phyloP scores from a whole-genome alignment of 2,329 filamentous ascomycete species.

The Rutstroemia sp. region DNA sequence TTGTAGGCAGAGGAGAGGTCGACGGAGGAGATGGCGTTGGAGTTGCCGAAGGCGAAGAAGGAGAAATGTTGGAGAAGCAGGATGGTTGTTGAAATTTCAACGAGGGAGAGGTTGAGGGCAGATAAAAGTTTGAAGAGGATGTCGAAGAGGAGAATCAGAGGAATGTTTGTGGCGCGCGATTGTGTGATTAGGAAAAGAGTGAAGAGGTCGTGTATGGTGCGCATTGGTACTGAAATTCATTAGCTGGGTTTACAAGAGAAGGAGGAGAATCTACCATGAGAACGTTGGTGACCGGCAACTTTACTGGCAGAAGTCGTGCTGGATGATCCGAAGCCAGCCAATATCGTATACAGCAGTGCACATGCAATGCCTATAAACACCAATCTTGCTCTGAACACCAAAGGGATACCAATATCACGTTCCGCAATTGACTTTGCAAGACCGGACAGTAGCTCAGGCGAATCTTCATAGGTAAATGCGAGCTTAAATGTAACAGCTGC shows the following conservation, averaged over 20 bases:
- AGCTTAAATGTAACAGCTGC: constrained; percentile 79
- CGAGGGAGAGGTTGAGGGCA: constrained; percentile 39
- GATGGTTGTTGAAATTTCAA: constrained; percentile 60
- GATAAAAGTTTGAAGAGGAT: constrained; percentile 49
- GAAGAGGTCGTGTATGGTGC: constrained; percentile 60
- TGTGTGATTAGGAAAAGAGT: constrained; percentile 81
- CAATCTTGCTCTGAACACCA: constrained; percentile 34
- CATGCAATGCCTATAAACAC: constrained; percentile 39
- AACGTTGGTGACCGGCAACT: constrained; percentile 7
- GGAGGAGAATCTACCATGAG: constrained; percentile 17
- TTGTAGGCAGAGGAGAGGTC: constrained; percentile 95
- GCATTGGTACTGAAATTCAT: constrained; percentile 19
- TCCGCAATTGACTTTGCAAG: constrained; percentile 29
- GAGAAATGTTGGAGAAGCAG: constrained; percentile 72
- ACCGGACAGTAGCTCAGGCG: constrained; percentile 66
- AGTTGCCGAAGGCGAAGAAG: constrained; percentile 87
- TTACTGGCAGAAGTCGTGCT: constrained; percentile 20
- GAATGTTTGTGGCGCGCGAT: constrained; percentile 76
- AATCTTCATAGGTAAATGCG: constrained; percentile 78
- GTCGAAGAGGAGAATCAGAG: constrained; percentile 71
- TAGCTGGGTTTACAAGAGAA: background rate
- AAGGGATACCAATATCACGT: constrained; percentile 18
- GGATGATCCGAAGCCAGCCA: constrained; percentile 35
- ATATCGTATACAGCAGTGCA: constrained; percentile 32
- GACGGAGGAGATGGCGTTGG: constrained; percentile 92